Base-by-base conservation (phyloP, 1,284 basidiomycete genomes). In the Blastosporella zonata region DNA sequence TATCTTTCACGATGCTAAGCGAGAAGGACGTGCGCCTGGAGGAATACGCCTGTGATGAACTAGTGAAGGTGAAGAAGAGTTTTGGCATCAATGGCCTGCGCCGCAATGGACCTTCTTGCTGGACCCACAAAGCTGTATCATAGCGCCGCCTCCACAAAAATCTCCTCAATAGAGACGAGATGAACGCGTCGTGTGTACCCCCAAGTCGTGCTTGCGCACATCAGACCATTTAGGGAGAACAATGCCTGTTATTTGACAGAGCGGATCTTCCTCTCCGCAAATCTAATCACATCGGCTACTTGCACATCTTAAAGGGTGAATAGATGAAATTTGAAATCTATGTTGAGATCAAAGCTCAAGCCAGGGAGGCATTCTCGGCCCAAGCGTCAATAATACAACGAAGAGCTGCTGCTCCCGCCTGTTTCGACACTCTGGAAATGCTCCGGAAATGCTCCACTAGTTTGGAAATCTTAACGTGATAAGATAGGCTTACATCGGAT, bases 401-500 rank as follows among this genome's bases (percentile, higher is more conserved):
- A 2, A 4, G 23, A 27, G 28, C 13, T 23, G 15, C 12, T 28
- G 13, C 18, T 41, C 47, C 35, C 41, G 34, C 28, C 38, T 33
- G 25, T 13, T n/a, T n/a, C n/a, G n/a, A n/a, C n/a, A n/a, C n/a
- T n/a, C n/a, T n/a, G n/a, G n/a, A n/a, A n/a, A n/a, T n/a, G n/a
- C 28, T 22, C 23, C 38, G 27, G 37, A 33, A 43, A 34, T 46
- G 43, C 12, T 36, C 38, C 41, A 35, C 40, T 43, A 35, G 35
- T 39, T 38, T 17, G 42, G 22, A n/a, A 28, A 41, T 38, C 20
- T n/a, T 9, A 21, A 21, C 36, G 20, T 37, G 45, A 47, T 44
- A 39, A 39, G 46, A 52, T 52, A 45, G 33, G 42, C 27, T 28
- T 29, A 22, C 20, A 18, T 46, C 47, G 52, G 52, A 13, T 35